Percentiles rank a stretch among this genome's conserved stretches.
Evolutionary conservation across 2,329 filamentous ascomycete species (phyloP).

Genomic region (Byssothecium circinans): DNA sequence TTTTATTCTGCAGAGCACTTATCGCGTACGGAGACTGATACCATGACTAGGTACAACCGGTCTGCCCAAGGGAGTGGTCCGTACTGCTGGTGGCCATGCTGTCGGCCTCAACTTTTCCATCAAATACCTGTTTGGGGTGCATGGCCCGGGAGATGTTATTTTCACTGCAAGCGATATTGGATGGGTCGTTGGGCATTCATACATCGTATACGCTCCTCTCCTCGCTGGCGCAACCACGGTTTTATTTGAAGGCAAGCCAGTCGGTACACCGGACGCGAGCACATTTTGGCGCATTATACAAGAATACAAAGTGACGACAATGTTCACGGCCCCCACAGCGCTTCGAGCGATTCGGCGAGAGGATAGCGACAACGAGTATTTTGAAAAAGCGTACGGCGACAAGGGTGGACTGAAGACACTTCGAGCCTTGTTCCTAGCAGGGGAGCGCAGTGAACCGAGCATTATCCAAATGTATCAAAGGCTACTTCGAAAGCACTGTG

Average conservation of each 20-base stretch:
- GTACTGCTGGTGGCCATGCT: slow-evolving; percentile 83
- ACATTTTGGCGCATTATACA: slow-evolving; percentile 86
- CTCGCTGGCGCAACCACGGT: slow-evolving; percentile 83
- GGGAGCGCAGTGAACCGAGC: slow-evolving; percentile 84
- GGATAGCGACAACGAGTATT: slow-evolving; percentile 71
- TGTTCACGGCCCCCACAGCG: slow-evolving; percentile 83
- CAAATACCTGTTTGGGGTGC: slow-evolving; percentile 78
- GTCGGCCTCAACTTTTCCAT: slow-evolving; percentile 83
- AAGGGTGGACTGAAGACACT: slow-evolving; percentile 72
- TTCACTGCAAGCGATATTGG: slow-evolving; percentile 85
- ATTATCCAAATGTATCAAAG: slow-evolving; percentile 81
- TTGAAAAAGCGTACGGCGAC: slow-evolving; percentile 62
- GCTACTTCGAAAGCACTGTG: slow-evolving; percentile 68
- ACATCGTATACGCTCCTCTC: slow-evolving; percentile 87
- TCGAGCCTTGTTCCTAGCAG: slow-evolving; percentile 78
- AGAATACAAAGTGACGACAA: slow-evolving; percentile 78
- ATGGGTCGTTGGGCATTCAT: slow-evolving; percentile 77
- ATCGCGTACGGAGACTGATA: background rate
- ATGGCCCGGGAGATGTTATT: slow-evolving; percentile 80
- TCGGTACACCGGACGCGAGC: slow-evolving; percentile 84
- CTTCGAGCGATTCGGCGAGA: slow-evolving; percentile 84
- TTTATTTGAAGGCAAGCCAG: slow-evolving; percentile 90
- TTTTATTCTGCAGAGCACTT: too few species aligned
- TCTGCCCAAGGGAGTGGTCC: slow-evolving; percentile 77
- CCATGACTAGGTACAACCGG: slow-evolving; percentile 66